Base-by-base conservation (phyloP, 768 basidiomycete species). In the Mycena kentingensis region DNA sequence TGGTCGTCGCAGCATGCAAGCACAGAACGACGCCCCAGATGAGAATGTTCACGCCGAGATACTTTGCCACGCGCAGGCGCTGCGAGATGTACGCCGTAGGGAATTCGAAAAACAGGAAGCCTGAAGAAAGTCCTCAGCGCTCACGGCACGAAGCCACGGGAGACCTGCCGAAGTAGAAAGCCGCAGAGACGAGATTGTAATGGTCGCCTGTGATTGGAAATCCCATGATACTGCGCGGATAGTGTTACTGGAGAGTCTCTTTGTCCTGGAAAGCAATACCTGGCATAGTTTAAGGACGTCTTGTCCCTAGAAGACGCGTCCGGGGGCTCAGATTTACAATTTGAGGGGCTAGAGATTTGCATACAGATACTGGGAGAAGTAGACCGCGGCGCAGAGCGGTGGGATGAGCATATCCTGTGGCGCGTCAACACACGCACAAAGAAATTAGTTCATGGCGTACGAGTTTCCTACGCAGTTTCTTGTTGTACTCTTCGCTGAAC, bases 221-320 rank as follows among this genome's bases (percentile, higher is more conserved):
- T 3, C 80, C 81, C 83, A 86, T 85, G 54, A 87, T 78, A 57
- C 82, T 83, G 44, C 10, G 15, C 27, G 13, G 21, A 19, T 32
- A 25, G 34, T 38, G 46, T 12, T 51, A 3, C 27, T 36, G 15
- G 26, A 44, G n/a, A n/a, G n/a, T n/a, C n/a, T n/a, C n/a, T n/a
- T n/a, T n/a, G n/a, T n/a, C n/a, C n/a, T 19, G 5, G 24, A 49
- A 64, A 38, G 19, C 11, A 18, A 24, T 55, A 78, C 83, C 82
- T 83, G n/a, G 85, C 84, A 72, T 86, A 86, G 63, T 85, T 85
- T 32, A 86, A 63, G 12, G 82, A 80, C 4, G 84, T 85, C 72
- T 87, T 88, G 65, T 87, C 86, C 52, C 84, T 84, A 51, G 5
- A 51, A 44, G 12, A 16, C n/a, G n/a, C n/a, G n/a, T n/a, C n/a